Conservation (phyloP, 257 asterid species). For the Perilla frutescens region DNA sequence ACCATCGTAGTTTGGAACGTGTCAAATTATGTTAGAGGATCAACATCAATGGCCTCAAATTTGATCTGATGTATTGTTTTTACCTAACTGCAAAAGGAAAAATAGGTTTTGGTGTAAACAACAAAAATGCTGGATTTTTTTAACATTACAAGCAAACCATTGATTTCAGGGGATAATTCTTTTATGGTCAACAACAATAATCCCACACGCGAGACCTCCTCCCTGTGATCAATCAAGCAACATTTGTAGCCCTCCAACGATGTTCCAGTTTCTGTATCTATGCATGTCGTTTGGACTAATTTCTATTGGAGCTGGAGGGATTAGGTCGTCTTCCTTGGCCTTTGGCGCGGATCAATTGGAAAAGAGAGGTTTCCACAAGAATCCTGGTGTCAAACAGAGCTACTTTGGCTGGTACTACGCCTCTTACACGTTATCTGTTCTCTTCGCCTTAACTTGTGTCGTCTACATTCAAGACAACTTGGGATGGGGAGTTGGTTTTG, state of each 20-base stretch:
- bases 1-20: not conserved
- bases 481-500: slow-evolving; percentile 84
- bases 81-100: not conserved
- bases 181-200: slow-evolving; percentile 64
- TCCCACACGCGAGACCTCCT: slow-evolving; percentile 68
- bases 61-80: not conserved
- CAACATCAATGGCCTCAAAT: not conserved
- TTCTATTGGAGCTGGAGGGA: slow-evolving; percentile 76
- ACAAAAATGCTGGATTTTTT: not conserved
- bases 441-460: slow-evolving; percentile 56
- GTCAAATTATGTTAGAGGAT: not conserved
- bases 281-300: slow-evolving; percentile 58
- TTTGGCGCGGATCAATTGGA: slow-evolving; percentile 74
- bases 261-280: slow-evolving; percentile 50
- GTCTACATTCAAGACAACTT: slow-evolving; percentile 76
- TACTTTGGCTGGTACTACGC: slow-evolving; percentile 80
- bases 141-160: not conserved
- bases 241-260: slow-evolving; percentile 48
- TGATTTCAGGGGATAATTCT: slow-evolving; percentile 59
- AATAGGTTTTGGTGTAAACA: no score
- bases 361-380: slow-evolving; percentile 34
- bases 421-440: slow-evolving; percentile 41
- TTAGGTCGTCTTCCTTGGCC: slow-evolving; percentile 64
- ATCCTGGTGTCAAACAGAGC: slow-evolving; percentile 39
- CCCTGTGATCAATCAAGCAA: slow-evolving; percentile 46